phyloP scores from a whole-genome alignment of 371 early-diverging fungal genomes.

The Synchytrium microbalum region DNA sequence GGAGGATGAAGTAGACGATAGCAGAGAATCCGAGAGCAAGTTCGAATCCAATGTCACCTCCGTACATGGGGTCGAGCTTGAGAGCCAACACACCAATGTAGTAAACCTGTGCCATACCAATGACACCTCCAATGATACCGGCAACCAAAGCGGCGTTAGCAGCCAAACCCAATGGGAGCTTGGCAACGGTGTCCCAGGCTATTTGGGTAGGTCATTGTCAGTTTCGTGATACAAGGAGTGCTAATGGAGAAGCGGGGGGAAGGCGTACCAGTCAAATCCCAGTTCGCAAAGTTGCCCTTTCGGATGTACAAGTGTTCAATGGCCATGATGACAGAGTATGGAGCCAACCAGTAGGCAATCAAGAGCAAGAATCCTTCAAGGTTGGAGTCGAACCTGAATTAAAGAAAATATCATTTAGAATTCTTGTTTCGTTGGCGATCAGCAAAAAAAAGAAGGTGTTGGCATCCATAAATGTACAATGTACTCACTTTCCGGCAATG shows the following conservation, averaged over 20 bases:
- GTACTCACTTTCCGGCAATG: background rate
- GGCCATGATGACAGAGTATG: conserved; percentile 19
- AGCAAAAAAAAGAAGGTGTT: background rate
- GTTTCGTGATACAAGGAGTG: no score
- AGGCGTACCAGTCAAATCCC: no score
- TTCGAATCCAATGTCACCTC: conserved; percentile 25
- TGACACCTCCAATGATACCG: conserved; percentile 18
- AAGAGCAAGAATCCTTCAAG: conserved; percentile 24
- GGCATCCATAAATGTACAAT: no score
- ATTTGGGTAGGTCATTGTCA: no score
- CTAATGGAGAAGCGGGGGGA: no score
- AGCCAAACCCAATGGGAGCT: conserved; percentile 25
- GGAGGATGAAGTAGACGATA: conserved; percentile 14
- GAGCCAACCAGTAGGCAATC: conserved; percentile 19
- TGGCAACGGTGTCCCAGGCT: conserved; percentile 17
- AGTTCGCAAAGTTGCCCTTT: conserved; percentile 13
- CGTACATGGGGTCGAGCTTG: conserved; percentile 19
- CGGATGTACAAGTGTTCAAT: conserved; percentile 21
- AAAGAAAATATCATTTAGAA: no score
- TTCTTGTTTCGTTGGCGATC: background rate
- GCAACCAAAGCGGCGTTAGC: conserved; percentile 14
- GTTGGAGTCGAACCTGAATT: conserved; percentile 12
- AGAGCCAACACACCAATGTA: conserved; percentile 24
- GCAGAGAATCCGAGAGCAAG: conserved; percentile 16
- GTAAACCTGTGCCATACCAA: conserved; percentile 28